Conservation (phyloP, 495 filamentous ascomycete genomes). For the Mytilinidion resinicola region DNA sequence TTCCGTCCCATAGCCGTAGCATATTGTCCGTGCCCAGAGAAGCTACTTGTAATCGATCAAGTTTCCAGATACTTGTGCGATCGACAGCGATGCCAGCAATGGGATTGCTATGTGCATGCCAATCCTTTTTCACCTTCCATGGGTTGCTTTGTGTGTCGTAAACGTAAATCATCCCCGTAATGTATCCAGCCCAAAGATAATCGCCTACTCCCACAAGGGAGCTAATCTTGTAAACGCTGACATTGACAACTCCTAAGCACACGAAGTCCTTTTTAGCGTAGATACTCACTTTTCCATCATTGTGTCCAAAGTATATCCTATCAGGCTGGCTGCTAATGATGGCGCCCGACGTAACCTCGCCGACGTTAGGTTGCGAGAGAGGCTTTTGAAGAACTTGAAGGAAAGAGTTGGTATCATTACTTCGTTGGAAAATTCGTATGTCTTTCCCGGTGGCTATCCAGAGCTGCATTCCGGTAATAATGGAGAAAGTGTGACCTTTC, state of each 20-base stretch:
- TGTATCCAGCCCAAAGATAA: conserved; percentile 89
- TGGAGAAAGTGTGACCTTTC: conserved; percentile 79
- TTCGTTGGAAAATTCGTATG: conserved; percentile 74
- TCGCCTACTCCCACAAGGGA: conserved; percentile 75
- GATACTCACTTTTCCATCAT: conserved; percentile 87
- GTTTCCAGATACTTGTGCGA: conserved; percentile 74
- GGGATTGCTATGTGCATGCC: conserved; percentile 81
- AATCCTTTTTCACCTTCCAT: conserved; percentile 89
- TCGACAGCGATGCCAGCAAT: conserved; percentile 73
- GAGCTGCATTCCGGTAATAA: conserved; percentile 69
- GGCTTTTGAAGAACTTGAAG: conserved; percentile 68
- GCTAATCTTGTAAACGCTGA: conserved; percentile 94
- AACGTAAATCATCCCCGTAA: conserved; percentile 89
- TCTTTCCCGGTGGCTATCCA: conserved; percentile 90
- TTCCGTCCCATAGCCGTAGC: conserved; percentile 85
- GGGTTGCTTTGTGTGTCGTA: conserved; percentile 78
- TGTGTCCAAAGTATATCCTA: conserved; percentile 83
- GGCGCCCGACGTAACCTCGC: conserved; percentile 84
- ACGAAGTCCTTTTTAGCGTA: conserved; percentile 70
- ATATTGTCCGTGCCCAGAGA: conserved; percentile 83
- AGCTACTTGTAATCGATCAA: conserved; percentile 80
- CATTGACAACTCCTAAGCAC: conserved; percentile 69
- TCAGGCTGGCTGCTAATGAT: conserved; percentile 67
- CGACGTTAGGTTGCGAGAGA: conserved; percentile 58
- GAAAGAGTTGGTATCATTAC: conserved; percentile 55